phyloP scores from a whole-genome alignment of 2,329 filamentous ascomycete species.

The Ambrosiella cleistominuta region DNA sequence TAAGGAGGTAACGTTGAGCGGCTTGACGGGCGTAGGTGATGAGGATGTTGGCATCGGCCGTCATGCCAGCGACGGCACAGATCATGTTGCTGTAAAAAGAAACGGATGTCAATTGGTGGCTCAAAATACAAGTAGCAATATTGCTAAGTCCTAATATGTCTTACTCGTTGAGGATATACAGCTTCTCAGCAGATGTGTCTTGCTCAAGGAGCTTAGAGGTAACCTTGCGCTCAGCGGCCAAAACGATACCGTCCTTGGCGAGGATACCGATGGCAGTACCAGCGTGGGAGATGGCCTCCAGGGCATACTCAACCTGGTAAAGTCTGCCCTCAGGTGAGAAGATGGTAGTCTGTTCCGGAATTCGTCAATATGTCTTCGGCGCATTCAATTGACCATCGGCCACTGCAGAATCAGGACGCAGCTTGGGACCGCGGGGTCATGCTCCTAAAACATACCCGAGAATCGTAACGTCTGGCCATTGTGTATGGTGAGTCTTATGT shows the following conservation, averaged over 20 bases:
- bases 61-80: slow-evolving; percentile 97
- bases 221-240: slow-evolving; percentile 95
- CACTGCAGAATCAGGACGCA: not conserved
- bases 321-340: slow-evolving; percentile 97
- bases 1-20: slow-evolving; percentile 92
- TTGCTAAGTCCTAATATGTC: slow-evolving; percentile 19
- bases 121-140: not conserved
- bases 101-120: not conserved
- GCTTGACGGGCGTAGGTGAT: slow-evolving; percentile 98
- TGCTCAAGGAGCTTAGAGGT: slow-evolving; percentile 98
- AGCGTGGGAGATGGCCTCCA: slow-evolving; percentile 96
- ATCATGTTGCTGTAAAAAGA: slow-evolving; percentile 75
- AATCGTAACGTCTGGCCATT: slow-evolving; percentile 97
- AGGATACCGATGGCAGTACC: slow-evolving; percentile 93
- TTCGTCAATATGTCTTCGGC: no score
- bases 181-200: slow-evolving; percentile 98
- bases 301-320: slow-evolving; percentile 98
- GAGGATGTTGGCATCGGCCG: slow-evolving; percentile 97
- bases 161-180: slow-evolving; percentile 97
- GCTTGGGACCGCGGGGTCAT: not conserved
- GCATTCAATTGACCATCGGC: not conserved
- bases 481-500: slow-evolving; percentile 15
- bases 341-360: slow-evolving; percentile 65
- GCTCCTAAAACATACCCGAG: slow-evolving; percentile 46
- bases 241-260: slow-evolving; percentile 93